Conservation (phyloP, 2,329 filamentous ascomycete species). For the Sclerotinia nivalis region DNA sequence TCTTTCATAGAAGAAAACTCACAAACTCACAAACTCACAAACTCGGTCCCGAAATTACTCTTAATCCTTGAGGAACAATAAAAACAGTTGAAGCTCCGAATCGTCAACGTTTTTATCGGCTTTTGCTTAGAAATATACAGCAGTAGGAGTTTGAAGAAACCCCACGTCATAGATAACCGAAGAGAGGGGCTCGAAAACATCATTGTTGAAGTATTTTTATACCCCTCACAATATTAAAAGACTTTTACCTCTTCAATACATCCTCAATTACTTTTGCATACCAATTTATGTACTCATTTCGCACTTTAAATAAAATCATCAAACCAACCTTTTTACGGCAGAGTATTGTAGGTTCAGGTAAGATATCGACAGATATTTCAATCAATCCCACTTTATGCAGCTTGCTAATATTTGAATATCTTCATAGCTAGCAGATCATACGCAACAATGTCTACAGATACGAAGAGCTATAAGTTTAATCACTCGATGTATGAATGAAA, state of each 20-base stretch:
- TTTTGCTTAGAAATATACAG: constrained; percentile 1
- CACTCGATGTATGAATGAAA: constrained; percentile 71
- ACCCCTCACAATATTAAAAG: neutral
- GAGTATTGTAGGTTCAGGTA: constrained; percentile 34
- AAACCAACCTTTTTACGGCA: constrained; percentile 29
- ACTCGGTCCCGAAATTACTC: constrained; percentile 1
- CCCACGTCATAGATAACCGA: constrained; percentile 8
- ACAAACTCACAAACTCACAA: no score
- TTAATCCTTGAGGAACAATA: neutral
- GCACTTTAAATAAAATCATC: constrained; percentile 31
- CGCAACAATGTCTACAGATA: constrained; percentile 61
- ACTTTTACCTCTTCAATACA: neutral
- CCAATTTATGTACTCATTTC: constrained; percentile 33
- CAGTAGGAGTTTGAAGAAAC: neutral
- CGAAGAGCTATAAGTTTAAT: constrained; percentile 78
- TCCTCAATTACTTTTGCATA: no score
- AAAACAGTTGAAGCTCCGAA: neutral
- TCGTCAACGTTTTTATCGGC: neutral
- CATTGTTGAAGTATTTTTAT: constrained; percentile 1
- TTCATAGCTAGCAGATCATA: constrained; percentile 37
- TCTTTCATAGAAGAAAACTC: neutral
- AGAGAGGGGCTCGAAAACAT: neutral
- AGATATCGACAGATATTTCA: neutral
- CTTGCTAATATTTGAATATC: constrained; percentile 28
- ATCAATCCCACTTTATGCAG: neutral